Evolutionary conservation across 2,329 filamentous ascomycete species (phyloP).

Genomic region (Coniochaeta hoffmannii): DNA sequence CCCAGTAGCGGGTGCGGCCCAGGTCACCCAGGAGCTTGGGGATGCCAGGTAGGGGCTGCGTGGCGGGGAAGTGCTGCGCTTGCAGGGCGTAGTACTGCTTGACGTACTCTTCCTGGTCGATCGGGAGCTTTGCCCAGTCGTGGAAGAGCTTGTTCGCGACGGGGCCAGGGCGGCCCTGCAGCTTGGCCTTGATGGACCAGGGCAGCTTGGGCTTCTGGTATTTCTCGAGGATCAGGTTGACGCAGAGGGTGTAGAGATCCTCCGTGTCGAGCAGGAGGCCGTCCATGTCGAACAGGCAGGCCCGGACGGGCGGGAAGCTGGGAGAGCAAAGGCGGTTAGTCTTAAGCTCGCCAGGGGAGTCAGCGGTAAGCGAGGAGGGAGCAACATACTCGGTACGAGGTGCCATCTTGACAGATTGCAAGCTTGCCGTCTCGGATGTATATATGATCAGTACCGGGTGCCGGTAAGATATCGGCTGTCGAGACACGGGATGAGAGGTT

Average conservation of each 20-base stretch:
- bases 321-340: slow-evolving; percentile 4
- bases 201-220: slow-evolving; percentile 71
- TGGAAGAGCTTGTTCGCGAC: slow-evolving; percentile 50
- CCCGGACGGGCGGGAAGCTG: slow-evolving; percentile 73
- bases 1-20: slow-evolving; percentile 43
- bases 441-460: neutral
- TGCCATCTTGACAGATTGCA: slow-evolving; percentile 15
- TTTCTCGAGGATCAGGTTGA: slow-evolving; percentile 72
- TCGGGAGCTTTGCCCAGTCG: slow-evolving; percentile 80
- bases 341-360: slow-evolving; percentile 6
- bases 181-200: slow-evolving; percentile 87
- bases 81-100: slow-evolving; percentile 56
- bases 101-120: slow-evolving; percentile 61
- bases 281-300: slow-evolving; percentile 98
- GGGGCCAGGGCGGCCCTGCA: slow-evolving; percentile 54
- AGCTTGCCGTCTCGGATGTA: neutral
- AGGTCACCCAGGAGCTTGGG: slow-evolving; percentile 58
- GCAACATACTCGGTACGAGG: slow-evolving; percentile 22
- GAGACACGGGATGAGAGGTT: neutral
- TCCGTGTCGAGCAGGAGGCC: slow-evolving; percentile 91
- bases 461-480: neutral
- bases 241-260: slow-evolving; percentile 76
- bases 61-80: slow-evolving; percentile 60
- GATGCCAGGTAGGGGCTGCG: slow-evolving; percentile 76
- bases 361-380: neutral